Percentiles rank a stretch among this genome's conserved stretches.
Conservation (phyloP, 116 monocot genomes). For the Thalassia testudinum region DNA sequence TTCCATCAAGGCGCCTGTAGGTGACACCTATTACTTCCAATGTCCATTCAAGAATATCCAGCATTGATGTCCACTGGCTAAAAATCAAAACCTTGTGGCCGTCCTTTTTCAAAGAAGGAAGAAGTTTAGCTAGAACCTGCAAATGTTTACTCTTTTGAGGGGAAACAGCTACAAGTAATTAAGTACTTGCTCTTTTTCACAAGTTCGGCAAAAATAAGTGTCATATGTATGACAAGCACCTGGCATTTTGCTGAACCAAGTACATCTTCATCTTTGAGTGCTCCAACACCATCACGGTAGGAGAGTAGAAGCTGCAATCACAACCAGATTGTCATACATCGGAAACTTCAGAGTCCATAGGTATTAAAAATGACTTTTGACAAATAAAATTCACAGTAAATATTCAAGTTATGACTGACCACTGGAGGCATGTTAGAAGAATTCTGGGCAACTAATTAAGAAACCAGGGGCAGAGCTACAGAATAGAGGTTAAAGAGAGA, state of each 20-base stretch:
- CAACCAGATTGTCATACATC: neutral
- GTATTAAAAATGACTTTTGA: too few relatives aligned
- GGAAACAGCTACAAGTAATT: neutral
- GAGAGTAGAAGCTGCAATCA: conserved; percentile 63
- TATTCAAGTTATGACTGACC: neutral
- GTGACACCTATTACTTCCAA: conserved; percentile 81
- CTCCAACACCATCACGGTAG: conserved; percentile 33
- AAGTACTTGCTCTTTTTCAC: neutral
- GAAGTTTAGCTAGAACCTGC: conserved; percentile 70
- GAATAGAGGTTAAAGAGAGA: too few relatives aligned
- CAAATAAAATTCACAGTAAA: neutral
- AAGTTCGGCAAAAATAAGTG: neutral
- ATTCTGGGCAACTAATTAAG: too few relatives aligned
- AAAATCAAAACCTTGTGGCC: conserved; percentile 95
- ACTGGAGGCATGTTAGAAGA: neutral
- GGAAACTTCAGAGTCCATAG: neutral
- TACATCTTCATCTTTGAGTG: conserved; percentile 62
- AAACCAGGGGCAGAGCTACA: too few relatives aligned
- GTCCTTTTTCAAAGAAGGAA: conserved; percentile 38
- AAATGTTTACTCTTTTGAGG: neutral
- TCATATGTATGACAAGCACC: conserved; percentile 19
- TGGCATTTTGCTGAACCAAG: conserved; percentile 88
- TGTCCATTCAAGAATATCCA: conserved; percentile 95
- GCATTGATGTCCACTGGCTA: conserved; percentile 97
- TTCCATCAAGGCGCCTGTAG: conserved; percentile 85